Percentiles rank a stretch among this genome's conserved stretches.
These are phyloP conservation scores for Xylariaceae sp. DNA, from an alignment of 2,329 filamentous ascomycete genomes.

Conservation along the genomic window DNA sequence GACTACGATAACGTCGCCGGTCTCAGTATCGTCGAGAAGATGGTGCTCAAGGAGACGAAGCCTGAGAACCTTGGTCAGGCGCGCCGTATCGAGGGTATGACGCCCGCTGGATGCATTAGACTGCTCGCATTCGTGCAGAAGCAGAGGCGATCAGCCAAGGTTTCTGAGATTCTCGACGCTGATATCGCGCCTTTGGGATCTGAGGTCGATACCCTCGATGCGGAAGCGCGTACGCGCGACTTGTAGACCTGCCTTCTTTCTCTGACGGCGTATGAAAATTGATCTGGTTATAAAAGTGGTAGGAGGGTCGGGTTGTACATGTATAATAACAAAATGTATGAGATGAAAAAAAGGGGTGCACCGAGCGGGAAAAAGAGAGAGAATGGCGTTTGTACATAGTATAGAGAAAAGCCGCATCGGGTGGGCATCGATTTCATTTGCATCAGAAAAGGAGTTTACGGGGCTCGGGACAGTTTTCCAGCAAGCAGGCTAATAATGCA, in stretches of 20 bases:
- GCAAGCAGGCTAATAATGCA: too few relatives aligned
- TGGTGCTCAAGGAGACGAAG: conserved; percentile 60
- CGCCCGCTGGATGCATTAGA: conserved; percentile 54
- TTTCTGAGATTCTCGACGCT: conserved; percentile 17
- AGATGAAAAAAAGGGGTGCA: background rate
- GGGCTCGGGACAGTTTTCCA: too few relatives aligned
- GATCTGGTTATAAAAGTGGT: too few relatives aligned
- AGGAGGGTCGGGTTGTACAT: background rate
- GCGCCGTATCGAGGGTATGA: conserved; percentile 75
- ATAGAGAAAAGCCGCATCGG: too few relatives aligned
- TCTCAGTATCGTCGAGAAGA: conserved; percentile 73
- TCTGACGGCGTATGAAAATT: too few relatives aligned
- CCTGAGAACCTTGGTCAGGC: conserved; percentile 89
- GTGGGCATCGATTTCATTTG: too few relatives aligned
- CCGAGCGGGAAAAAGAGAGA: background rate
- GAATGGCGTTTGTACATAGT: too few relatives aligned
- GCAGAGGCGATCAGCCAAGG: conserved; percentile 16
- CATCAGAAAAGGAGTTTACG: too few relatives aligned
- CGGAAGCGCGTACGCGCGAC: conserved; percentile 36
- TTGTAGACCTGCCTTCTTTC: conserved; percentile 20
- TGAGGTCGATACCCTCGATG: conserved; percentile 38
- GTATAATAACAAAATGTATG: background rate
- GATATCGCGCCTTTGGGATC: conserved; percentile 29
- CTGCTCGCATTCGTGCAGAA: conserved; percentile 59
- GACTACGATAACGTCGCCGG: conserved; percentile 71